Evolutionary conservation across 169 alveolate species (phyloP).

Genomic region (Plasmodium billcollinsi): DNA sequence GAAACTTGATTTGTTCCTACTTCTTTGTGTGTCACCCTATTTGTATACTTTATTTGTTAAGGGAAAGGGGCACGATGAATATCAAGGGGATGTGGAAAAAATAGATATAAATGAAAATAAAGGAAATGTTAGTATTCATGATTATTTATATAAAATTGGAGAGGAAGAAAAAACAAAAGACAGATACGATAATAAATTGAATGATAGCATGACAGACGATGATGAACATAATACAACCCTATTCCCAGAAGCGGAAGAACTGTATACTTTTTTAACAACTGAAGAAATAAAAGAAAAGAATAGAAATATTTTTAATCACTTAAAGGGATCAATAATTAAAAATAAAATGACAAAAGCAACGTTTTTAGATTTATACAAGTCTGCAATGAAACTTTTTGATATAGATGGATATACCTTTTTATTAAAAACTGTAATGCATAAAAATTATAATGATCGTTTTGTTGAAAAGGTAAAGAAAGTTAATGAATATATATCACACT

Average conservation of each 20-base stretch:
- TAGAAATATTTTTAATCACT: neutral
- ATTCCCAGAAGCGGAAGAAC: constrained; percentile 50
- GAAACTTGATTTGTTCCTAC: too few species aligned
- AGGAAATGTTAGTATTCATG: too few species aligned
- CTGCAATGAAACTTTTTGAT: constrained; percentile 79
- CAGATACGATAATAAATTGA: too few species aligned
- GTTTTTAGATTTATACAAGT: constrained; percentile 67
- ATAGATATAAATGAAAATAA: too few species aligned
- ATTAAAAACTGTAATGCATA: constrained; percentile 73
- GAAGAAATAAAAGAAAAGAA: neutral
- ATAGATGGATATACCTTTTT: constrained; percentile 81
- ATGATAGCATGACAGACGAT: neutral
- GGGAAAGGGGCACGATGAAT: too few species aligned
- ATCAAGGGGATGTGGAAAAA: too few species aligned
- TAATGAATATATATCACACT: constrained; percentile 76
- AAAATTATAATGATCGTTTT: constrained; percentile 50
- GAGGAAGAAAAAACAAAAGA: too few species aligned
- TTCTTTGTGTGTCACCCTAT: too few species aligned
- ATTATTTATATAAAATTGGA: too few species aligned
- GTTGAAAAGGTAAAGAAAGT: constrained; percentile 36
- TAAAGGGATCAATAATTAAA: constrained; percentile 14
- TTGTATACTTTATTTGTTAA: too few species aligned
- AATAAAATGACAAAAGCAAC: constrained; percentile 2
- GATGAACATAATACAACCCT: constrained; percentile 5
- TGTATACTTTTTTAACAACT: constrained; percentile 15